Conservation (phyloP, 2,329 filamentous ascomycete species). For the Sporothrix phasma region DNA sequence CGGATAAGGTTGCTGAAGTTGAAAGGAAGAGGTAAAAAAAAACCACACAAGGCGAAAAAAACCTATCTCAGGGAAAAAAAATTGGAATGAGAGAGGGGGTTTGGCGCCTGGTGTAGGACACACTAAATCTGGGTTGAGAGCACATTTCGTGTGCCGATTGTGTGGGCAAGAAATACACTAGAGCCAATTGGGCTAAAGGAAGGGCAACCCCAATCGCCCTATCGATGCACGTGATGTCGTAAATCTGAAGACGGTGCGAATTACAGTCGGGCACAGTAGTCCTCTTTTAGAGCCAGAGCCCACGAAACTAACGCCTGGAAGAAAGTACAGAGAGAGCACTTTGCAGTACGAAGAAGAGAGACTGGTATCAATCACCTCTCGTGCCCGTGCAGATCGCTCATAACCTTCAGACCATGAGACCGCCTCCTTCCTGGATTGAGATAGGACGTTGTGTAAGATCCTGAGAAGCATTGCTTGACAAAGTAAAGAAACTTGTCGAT, state of each 20-base stretch:
- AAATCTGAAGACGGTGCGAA: neutral
- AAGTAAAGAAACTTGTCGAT: no score
- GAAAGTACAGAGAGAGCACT: neutral
- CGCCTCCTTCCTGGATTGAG: no score
- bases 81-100: constrained; percentile 9
- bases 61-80: constrained; percentile 12
- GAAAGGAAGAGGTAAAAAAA: constrained; percentile 9
- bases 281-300: neutral
- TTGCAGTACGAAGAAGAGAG: no score
- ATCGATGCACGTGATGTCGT: constrained; percentile 11
- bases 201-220: constrained; percentile 19
- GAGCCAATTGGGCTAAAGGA: constrained; percentile 11
- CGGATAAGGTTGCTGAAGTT: constrained; percentile 9
- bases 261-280: no score
- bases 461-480: no score
- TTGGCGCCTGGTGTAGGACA: neutral
- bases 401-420: no score
- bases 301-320: neutral
- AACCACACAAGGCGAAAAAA: constrained; percentile 11
- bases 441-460: no score
- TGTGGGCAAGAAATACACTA: constrained; percentile 15
- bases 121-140: constrained; percentile 14
- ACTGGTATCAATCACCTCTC: no score
- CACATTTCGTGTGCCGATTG: constrained; percentile 17
- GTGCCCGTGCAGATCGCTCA: neutral